Evolutionary conservation across 2,329 filamentous ascomycete species (phyloP).

Genomic region (Sclerotinia spermophila): DNA sequence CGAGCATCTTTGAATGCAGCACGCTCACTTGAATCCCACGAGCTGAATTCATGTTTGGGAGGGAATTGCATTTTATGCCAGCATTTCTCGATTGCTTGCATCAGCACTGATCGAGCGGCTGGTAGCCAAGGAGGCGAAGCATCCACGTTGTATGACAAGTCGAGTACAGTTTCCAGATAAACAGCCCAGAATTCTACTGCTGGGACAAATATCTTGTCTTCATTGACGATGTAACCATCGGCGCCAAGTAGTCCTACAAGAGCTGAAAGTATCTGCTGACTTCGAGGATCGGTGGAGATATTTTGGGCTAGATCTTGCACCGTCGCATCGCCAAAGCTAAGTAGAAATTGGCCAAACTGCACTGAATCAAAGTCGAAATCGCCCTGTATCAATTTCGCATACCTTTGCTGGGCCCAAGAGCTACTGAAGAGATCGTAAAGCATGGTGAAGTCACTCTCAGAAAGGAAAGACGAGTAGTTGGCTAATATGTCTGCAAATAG

Average conservation of each 20-base stretch:
- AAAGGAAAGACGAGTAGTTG: conserved; percentile 62
- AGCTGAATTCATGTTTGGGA: conserved; percentile 50
- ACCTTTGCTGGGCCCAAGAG: conserved; percentile 54
- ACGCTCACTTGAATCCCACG: conserved; percentile 68
- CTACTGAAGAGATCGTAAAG: conserved; percentile 59
- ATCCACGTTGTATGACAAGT: conserved; percentile 52
- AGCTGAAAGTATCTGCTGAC: conserved; percentile 51
- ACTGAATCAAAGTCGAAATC: conserved; percentile 61
- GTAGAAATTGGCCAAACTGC: conserved; percentile 63
- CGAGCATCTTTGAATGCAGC: conserved; percentile 68
- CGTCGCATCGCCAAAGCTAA: conserved; percentile 66
- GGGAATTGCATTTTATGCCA: conserved; percentile 66
- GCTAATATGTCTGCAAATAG: conserved; percentile 62
- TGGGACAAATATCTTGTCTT: conserved; percentile 69
- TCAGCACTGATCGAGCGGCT: conserved; percentile 55
- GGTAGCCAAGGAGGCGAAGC: conserved; percentile 53
- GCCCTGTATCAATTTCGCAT: conserved; percentile 53
- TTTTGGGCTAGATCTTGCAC: conserved; percentile 56
- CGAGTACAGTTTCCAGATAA: conserved; percentile 66
- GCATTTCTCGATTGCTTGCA: conserved; percentile 61
- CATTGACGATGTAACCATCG: conserved; percentile 63
- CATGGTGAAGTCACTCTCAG: conserved; percentile 52
- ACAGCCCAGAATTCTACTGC: conserved; percentile 79
- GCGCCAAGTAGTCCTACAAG: conserved; percentile 64
- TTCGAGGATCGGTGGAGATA: conserved; percentile 45